A percentile compares a stretch with the other conserved stretches of the same genome.
phyloP scores from a whole-genome alignment of 2,329 filamentous ascomycete species.

The Scedosporium aurantiacum region DNA sequence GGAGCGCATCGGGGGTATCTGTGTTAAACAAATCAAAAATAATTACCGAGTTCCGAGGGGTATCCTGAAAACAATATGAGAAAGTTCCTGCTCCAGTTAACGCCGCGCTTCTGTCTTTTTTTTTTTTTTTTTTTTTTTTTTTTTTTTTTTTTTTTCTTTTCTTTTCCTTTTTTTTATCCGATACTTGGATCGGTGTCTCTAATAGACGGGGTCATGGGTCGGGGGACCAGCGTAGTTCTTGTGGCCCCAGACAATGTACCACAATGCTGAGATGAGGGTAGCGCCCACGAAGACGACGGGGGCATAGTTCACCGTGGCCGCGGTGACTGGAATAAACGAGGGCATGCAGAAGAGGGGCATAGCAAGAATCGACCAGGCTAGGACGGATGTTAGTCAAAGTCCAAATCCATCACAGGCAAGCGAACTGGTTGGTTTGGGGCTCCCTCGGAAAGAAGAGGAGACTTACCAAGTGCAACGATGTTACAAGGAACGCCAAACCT shows the following conservation, averaged over 20 bases:
- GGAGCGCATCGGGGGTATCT: background rate
- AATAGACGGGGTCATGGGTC: constrained; percentile 18
- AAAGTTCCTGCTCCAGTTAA: background rate
- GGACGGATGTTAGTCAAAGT: background rate
- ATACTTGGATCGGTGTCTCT: background rate
- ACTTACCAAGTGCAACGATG: constrained; percentile 50
- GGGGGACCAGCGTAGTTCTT: constrained; percentile 57
- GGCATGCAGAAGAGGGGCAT: constrained; percentile 69
- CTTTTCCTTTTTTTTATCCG: background rate
- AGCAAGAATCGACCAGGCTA: constrained; percentile 56
- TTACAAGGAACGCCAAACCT: constrained; percentile 51
- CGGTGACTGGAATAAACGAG: constrained; percentile 46
- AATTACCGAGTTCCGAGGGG: background rate
- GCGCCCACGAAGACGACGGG: constrained; percentile 63
- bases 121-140: constrained; percentile 6
- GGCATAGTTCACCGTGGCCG: constrained; percentile 58
- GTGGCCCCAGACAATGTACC: constrained; percentile 61
- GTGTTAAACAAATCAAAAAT: constrained; percentile 1
- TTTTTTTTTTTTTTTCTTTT: constrained; percentile 4
- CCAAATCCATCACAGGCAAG: background rate
- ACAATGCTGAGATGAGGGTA: constrained; percentile 45
- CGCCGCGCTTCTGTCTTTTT: constrained; percentile 3
- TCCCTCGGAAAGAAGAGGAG: background rate
- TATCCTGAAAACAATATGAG: background rate
- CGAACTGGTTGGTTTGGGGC: background rate